phyloP scores from a whole-genome alignment of 768 basidiomycete species.

The Lyophyllum shimeji region DNA sequence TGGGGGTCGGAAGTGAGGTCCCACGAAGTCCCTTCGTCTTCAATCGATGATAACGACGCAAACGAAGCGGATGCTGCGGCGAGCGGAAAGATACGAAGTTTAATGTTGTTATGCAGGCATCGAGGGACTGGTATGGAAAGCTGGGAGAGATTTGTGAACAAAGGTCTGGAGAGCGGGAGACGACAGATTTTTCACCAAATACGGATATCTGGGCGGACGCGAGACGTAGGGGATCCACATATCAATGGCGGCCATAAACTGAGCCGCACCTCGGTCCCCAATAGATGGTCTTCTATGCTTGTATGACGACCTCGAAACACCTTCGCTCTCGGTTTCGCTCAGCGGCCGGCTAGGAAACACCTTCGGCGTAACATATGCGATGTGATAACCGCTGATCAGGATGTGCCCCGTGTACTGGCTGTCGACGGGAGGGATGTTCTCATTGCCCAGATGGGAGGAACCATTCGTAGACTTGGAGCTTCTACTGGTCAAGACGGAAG shows the following conservation, averaged over 20 bases:
- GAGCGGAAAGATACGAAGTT: slow-evolving; percentile 72
- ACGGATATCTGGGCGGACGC: slow-evolving; percentile 72
- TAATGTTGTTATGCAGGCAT: slow-evolving; percentile 75
- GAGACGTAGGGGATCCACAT: slow-evolving; percentile 71
- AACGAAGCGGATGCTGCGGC: slow-evolving; percentile 52
- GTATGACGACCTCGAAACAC: slow-evolving; percentile 22
- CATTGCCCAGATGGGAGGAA: slow-evolving; percentile 23
- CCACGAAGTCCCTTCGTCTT: slow-evolving; percentile 70
- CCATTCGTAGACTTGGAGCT: slow-evolving; percentile 35
- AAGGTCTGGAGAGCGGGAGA: neutral
- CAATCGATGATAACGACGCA: slow-evolving; percentile 74
- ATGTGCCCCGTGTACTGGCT: slow-evolving; percentile 72
- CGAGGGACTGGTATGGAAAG: slow-evolving; percentile 77
- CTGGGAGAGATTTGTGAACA: slow-evolving; percentile 32
- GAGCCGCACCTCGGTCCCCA: slow-evolving; percentile 56
- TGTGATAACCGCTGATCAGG: slow-evolving; percentile 72
- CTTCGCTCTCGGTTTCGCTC: slow-evolving; percentile 30
- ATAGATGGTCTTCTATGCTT: slow-evolving; percentile 53
- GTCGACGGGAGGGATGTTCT: slow-evolving; percentile 50
- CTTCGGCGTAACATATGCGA: slow-evolving; percentile 75
- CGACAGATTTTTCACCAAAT: slow-evolving; percentile 47
- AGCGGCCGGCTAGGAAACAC: slow-evolving; percentile 43
- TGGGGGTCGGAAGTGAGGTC: slow-evolving; percentile 76
- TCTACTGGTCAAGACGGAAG: slow-evolving; percentile 31
- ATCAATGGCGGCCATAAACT: slow-evolving; percentile 83